Conservation (phyloP, 1,139 yeast species). For the Pichia sorboxylosa region DNA sequence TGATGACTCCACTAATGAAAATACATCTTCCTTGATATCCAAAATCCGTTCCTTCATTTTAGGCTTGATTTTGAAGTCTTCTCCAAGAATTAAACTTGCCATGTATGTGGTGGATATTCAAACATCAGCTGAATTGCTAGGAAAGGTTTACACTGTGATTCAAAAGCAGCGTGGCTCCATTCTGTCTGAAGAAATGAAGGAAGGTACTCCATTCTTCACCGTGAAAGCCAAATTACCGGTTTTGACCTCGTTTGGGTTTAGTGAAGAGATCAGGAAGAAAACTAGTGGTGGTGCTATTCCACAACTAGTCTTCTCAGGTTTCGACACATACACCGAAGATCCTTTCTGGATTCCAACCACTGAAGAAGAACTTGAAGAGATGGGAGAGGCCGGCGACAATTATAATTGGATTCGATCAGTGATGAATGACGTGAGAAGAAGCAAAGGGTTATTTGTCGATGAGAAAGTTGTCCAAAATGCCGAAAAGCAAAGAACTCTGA, state of each 20-base stretch:
- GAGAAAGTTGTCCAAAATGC: constrained; percentile 86
- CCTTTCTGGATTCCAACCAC: constrained; percentile 99
- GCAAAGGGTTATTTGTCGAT: constrained; percentile 84
- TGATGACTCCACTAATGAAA: constrained; percentile 28
- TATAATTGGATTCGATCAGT: constrained; percentile 83
- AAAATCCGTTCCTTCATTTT: constrained; percentile 66
- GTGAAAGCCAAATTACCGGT: constrained; percentile 83
- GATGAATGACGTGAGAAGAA: constrained; percentile 68
- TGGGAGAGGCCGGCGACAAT: constrained; percentile 86
- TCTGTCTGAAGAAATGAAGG: constrained; percentile 88
- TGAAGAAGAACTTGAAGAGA: constrained; percentile 86
- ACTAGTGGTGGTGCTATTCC: constrained; percentile 98
- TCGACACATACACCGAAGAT: constrained; percentile 74
- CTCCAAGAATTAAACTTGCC: constrained; percentile 85
- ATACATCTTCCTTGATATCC: constrained; percentile 57
- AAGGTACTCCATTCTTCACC: constrained; percentile 93
- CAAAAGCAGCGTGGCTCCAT: constrained; percentile 81
- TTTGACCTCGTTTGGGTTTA: constrained; percentile 91
- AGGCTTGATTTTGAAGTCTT: constrained; percentile 58
- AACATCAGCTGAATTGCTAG: constrained; percentile 87
- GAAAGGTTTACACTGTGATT: constrained; percentile 90
- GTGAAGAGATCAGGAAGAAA: constrained; percentile 85
- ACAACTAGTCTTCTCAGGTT: constrained; percentile 84
- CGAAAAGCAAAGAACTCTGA: constrained; percentile 82
- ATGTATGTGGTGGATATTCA: constrained; percentile 93